These are phyloP conservation scores for Nigrograna mackinnonii DNA, from an alignment of 2,329 filamentous ascomycete genomes.

Conservation along the genomic window DNA sequence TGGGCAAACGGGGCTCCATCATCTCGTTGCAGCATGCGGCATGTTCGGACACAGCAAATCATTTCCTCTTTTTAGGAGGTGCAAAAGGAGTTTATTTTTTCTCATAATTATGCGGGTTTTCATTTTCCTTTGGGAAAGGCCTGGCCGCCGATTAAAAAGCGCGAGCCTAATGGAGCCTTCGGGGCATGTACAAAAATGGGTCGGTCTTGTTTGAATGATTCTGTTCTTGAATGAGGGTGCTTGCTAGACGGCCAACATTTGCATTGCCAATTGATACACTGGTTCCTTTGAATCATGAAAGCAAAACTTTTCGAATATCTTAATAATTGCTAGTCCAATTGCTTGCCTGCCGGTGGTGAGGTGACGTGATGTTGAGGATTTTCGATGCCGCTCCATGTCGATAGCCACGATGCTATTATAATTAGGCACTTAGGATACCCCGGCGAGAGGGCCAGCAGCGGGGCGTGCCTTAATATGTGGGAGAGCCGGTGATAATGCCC, in stretches of 20 bases:
- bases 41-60: too few species aligned
- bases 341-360: background rate
- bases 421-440: too few species aligned
- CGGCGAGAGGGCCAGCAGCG: too few species aligned
- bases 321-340: constrained; percentile 1
- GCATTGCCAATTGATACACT: constrained; percentile 3
- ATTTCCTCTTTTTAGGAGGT: constrained; percentile 10
- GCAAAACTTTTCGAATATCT: constrained; percentile 10
- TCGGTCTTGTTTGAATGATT: constrained; percentile 11
- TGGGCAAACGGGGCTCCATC: too few species aligned
- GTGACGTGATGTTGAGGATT: constrained; percentile 1
- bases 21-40: too few species aligned
- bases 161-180: constrained; percentile 9
- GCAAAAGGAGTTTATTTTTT: constrained; percentile 6
- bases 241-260: constrained; percentile 16
- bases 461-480: too few species aligned
- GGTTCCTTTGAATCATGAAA: constrained; percentile 8
- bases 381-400: constrained; percentile 6
- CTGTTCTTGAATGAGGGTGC: constrained; percentile 10
- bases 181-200: constrained; percentile 37
- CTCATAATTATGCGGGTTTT: too few species aligned
- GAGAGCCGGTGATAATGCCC: too few species aligned
- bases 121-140: too few species aligned
- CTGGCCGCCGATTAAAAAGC: too few species aligned
- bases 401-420: constrained; percentile 10